Percentiles rank a stretch among this genome's conserved stretches.
phyloP scores from a whole-genome alignment of 2,329 filamentous ascomycete species.

The Ceratocystiopsis sp. region DNA sequence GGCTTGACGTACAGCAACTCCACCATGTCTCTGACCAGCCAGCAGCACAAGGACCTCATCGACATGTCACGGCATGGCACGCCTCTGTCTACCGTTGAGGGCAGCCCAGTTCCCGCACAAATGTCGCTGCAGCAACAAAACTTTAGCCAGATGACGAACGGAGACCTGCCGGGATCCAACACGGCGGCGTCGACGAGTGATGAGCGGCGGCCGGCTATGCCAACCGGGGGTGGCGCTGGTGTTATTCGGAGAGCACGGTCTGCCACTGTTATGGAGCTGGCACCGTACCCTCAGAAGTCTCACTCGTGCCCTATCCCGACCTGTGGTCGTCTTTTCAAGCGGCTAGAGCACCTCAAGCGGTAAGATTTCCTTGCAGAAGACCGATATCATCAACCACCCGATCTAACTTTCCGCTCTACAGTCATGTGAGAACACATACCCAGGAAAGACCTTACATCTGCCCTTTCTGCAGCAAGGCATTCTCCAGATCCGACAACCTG shows the following conservation, averaged over 20 bases:
- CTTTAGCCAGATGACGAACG: conserved; percentile 43
- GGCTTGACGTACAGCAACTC: conserved; percentile 58
- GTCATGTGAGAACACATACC: conserved; percentile 97
- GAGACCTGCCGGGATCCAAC: conserved; percentile 24
- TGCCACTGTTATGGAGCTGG: conserved; percentile 90
- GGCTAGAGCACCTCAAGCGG: conserved; percentile 97
- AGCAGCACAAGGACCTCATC: conserved; percentile 63
- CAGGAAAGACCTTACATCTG: conserved; percentile 98
- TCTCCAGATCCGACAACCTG: conserved; percentile 96
- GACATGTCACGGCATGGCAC: conserved; percentile 82
- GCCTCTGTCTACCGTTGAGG: conserved; percentile 71
- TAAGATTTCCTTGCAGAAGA: conserved; percentile 37
- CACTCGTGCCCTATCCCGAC: conserved; percentile 99
- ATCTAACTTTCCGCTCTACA: conserved; percentile 31
- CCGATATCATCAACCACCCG: conserved; percentile 22
- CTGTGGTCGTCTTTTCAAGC: conserved; percentile 94
- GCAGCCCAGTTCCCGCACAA: conserved; percentile 58
- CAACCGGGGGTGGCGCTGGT: conserved; percentile 43
- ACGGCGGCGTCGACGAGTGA: conserved; percentile 25
- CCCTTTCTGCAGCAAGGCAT: conserved; percentile 95
- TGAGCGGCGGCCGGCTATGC: conserved; percentile 48
- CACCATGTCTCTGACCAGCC: conserved; percentile 41
- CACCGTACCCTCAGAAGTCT: conserved; percentile 92
- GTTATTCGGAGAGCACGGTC: conserved; percentile 82
- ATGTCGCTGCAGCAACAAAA: conserved; percentile 50